A percentile compares a stretch with the other conserved stretches of the same genome.
Conservation (phyloP, 2,329 filamentous ascomycete genomes). For the Coniochaeta sp. region DNA sequence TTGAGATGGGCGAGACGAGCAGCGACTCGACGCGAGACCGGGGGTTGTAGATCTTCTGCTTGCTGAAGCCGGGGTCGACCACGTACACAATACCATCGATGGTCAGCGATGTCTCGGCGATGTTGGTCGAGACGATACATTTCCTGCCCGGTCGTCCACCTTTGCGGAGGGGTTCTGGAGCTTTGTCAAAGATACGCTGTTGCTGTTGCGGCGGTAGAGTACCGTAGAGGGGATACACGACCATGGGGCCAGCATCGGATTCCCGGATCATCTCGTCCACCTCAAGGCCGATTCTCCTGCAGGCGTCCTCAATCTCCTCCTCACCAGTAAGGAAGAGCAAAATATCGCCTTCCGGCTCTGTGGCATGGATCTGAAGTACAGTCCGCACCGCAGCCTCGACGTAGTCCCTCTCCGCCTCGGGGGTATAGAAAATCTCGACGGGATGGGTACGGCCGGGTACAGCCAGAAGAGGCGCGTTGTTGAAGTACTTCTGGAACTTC, state of each 20-base stretch:
- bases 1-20: slow-evolving; percentile 94
- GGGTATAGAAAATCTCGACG: slow-evolving; percentile 97
- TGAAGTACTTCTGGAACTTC: slow-evolving; percentile 97
- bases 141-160: slow-evolving; percentile 88
- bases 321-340: slow-evolving; percentile 94
- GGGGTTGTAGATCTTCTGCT: slow-evolving; percentile 99
- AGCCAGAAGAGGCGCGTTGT: slow-evolving; percentile 84
- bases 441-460: slow-evolving; percentile 94
- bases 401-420: slow-evolving; percentile 92
- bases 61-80: slow-evolving; percentile 98
- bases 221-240: slow-evolving; percentile 90
- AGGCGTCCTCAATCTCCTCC: slow-evolving; percentile 96
- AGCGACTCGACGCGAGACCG: slow-evolving; percentile 93
- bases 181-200: slow-evolving; percentile 89
- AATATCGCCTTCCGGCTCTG: slow-evolving; percentile 87
- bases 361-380: slow-evolving; percentile 92
- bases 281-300: slow-evolving; percentile 84
- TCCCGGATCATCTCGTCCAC: slow-evolving; percentile 88
- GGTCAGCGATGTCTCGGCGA: slow-evolving; percentile 93
- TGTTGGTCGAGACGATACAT: slow-evolving; percentile 91
- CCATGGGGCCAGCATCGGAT: slow-evolving; percentile 82
- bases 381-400: slow-evolving; percentile 92
- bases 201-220: slow-evolving; percentile 88
- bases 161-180: slow-evolving; percentile 63
- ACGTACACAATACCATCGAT: slow-evolving; percentile 99